A percentile compares a stretch with the other conserved stretches of the same genome.
These are phyloP conservation scores for Aspergillus fructus DNA, from an alignment of 2,329 filamentous ascomycete genomes.

Conservation along the genomic window DNA sequence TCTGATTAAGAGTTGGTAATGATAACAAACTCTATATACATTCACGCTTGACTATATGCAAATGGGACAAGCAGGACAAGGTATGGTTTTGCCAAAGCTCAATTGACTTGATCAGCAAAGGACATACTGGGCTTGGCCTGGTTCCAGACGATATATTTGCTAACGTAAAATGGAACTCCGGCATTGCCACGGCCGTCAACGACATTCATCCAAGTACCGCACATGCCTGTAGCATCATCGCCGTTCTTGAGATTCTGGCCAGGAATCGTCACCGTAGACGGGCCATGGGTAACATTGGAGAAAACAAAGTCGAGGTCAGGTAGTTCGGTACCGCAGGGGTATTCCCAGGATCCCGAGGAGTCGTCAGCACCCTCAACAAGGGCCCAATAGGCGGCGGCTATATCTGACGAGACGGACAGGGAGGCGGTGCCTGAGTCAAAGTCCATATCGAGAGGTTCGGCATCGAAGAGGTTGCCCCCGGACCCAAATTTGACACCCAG, in stretches of 20 bases:
- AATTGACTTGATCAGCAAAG: constrained; percentile 11
- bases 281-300: constrained; percentile 7
- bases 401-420: constrained; percentile 7
- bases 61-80: neutral
- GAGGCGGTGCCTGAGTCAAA: constrained; percentile 10
- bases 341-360: constrained; percentile 10
- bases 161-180: constrained; percentile 8
- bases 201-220: constrained; percentile 11
- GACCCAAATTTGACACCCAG: constrained; percentile 9
- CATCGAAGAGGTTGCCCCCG: constrained; percentile 2
- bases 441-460: constrained; percentile 7
- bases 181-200: constrained; percentile 11
- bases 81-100: neutral
- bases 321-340: constrained; percentile 11
- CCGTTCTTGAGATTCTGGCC: constrained; percentile 9
- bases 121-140: constrained; percentile 8
- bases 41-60: neutral
- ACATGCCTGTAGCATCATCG: constrained; percentile 5
- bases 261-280: constrained; percentile 7
- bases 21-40: neutral
- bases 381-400: constrained; percentile 12
- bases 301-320: constrained; percentile 10
- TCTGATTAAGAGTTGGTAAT: no score
- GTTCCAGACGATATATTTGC: constrained; percentile 13
- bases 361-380: constrained; percentile 9